These are phyloP conservation scores for Staphylotrichum tortipilum DNA, from an alignment of 495 filamentous ascomycete genomes.

Conservation along the genomic window DNA sequence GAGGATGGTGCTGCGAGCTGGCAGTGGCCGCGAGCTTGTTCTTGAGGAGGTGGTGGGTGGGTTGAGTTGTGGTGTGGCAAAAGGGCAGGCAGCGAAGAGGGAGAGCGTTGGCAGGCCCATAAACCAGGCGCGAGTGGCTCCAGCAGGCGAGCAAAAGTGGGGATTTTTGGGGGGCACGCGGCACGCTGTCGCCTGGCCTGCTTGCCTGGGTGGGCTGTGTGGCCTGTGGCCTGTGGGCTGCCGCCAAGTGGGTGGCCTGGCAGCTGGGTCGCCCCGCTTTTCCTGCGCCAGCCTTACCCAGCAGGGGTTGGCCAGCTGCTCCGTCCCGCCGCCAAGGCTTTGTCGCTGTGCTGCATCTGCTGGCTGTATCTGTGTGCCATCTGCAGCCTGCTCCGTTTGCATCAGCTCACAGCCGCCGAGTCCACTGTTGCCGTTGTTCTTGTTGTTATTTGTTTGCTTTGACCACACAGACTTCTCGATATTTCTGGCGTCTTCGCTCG, in stretches of 20 bases:
- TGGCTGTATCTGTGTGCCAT: too few relatives aligned
- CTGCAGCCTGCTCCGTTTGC: too few relatives aligned
- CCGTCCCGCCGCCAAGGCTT: neutral
- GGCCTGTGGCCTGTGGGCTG: too few relatives aligned
- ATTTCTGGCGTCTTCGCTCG: too few relatives aligned
- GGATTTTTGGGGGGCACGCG: conserved; percentile 6
- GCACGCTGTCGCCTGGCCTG: conserved; percentile 11
- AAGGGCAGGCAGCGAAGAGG: conserved; percentile 5
- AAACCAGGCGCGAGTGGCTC: neutral
- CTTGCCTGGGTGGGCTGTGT: too few relatives aligned
- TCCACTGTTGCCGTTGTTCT: too few relatives aligned
- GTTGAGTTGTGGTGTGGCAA: conserved; percentile 10
- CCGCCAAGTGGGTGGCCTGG: too few relatives aligned
- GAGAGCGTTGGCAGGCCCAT: neutral
- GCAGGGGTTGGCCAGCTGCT: neutral
- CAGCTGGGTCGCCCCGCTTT: conserved; percentile 6
- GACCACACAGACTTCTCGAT: too few relatives aligned
- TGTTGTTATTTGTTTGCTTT: too few relatives aligned
- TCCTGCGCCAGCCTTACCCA: neutral
- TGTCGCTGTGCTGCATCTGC: too few relatives aligned
- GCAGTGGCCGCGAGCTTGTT: neutral
- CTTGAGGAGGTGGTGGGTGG: too few relatives aligned
- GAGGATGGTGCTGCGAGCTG: neutral
- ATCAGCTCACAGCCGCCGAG: too few relatives aligned
- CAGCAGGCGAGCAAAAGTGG: neutral